Percentiles rank a stretch among this genome's conserved stretches.
Evolutionary conservation across 768 basidiomycete species (phyloP).

Genomic region (Naganishia vaughanmartiniae): DNA sequence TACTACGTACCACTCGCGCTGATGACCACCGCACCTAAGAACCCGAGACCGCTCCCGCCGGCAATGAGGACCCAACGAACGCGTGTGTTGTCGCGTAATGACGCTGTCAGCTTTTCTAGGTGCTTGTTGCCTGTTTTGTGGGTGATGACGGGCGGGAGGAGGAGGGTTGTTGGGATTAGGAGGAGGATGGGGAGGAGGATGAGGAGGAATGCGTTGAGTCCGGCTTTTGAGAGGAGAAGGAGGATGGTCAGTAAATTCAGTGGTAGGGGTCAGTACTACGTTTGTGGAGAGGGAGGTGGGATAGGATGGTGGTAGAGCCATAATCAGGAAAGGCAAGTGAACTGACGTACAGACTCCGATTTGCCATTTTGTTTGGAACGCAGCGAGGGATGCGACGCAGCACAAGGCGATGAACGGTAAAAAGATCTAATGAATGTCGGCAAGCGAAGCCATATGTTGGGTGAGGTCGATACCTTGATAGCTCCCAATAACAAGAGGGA

Average conservation of each 20-base stretch:
- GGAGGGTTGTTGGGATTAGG: slow-evolving; percentile 51
- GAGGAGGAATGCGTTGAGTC: slow-evolving; percentile 78
- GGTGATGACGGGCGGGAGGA: slow-evolving; percentile 61
- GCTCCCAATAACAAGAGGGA: neutral
- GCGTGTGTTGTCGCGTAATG: slow-evolving; percentile 70
- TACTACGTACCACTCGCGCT: slow-evolving; percentile 49
- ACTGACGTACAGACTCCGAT: slow-evolving; percentile 87
- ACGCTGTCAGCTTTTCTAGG: slow-evolving; percentile 53
- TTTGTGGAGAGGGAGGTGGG: neutral
- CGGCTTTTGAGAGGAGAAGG: slow-evolving; percentile 59
- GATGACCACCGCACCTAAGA: slow-evolving; percentile 72
- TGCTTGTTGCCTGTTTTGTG: slow-evolving; percentile 62
- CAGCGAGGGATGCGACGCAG: slow-evolving; percentile 83
- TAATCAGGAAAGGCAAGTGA: too few relatives aligned
- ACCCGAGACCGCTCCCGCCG: slow-evolving; percentile 63
- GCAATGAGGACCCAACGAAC: slow-evolving; percentile 79
- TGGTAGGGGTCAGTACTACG: neutral
- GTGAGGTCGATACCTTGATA: too few relatives aligned
- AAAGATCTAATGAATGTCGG: slow-evolving; percentile 61
- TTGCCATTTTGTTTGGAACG: slow-evolving; percentile 78
- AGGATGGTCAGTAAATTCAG: too few relatives aligned
- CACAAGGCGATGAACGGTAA: slow-evolving; percentile 91
- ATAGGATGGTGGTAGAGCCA: slow-evolving; percentile 38
- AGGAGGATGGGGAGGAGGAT: slow-evolving; percentile 74
- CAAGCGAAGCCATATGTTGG: neutral